These are phyloP conservation scores for Phytopythium vexans DNA, from an alignment of 352 stramenopile genomes.

Conservation along the genomic window DNA sequence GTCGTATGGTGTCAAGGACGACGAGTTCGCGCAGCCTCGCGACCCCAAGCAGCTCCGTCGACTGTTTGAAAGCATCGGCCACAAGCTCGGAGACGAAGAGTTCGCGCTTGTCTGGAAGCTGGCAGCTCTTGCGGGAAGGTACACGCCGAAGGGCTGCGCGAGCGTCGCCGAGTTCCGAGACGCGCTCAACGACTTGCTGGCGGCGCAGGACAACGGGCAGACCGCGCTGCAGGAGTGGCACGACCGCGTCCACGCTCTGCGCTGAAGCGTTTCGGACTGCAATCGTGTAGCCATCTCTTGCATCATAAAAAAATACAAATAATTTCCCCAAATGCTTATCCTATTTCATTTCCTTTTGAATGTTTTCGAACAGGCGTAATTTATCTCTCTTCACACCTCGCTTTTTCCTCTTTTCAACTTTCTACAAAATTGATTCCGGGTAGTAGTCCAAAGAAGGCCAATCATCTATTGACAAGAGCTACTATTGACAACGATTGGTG, in stretches of 20 bases:
- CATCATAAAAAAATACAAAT: not conserved
- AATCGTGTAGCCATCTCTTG: too few relatives aligned
- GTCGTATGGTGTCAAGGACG: conserved; percentile 73
- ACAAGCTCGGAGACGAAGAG: conserved; percentile 47
- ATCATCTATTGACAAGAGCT: too few relatives aligned
- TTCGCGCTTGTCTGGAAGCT: conserved; percentile 76
- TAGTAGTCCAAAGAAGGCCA: too few relatives aligned
- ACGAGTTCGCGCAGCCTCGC: conserved; percentile 74
- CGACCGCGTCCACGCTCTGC: conserved; percentile 25
- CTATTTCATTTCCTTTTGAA: too few relatives aligned
- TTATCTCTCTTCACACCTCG: too few relatives aligned
- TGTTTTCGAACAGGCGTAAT: too few relatives aligned
- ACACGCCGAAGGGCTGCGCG: conserved; percentile 35
- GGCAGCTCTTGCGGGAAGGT: conserved; percentile 33
- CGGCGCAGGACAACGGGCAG: conserved; percentile 41
- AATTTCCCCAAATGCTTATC: conserved; percentile 6
- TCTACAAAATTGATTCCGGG: too few relatives aligned
- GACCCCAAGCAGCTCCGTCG: conserved; percentile 51
- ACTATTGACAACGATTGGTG: too few relatives aligned
- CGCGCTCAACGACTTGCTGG: conserved; percentile 67
- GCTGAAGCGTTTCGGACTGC: conserved; percentile 1
- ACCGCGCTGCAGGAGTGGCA: conserved; percentile 48
- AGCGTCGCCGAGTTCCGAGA: conserved; percentile 76
- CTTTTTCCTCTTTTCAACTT: too few relatives aligned
- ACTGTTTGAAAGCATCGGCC: conserved; percentile 74